Base-by-base conservation (phyloP, 768 basidiomycete species). In the Tephrocybe sp. region DNA sequence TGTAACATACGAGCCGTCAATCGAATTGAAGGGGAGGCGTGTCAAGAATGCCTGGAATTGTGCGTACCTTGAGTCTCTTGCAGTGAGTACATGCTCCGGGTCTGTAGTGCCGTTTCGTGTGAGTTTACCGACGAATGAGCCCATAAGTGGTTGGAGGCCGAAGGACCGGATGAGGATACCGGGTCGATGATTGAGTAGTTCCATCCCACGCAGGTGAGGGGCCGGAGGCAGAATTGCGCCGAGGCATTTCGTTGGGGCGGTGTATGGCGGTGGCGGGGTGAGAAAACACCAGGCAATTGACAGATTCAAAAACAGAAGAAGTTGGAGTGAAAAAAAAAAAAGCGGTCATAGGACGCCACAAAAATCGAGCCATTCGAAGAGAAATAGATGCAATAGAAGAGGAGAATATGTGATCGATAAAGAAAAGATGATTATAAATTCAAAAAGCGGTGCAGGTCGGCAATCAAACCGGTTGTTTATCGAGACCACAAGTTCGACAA, bases 71-170 rank as follows among this genome's bases (percentile, higher is more conserved):
- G 60, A 91, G 81, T 61, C 83, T 86, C 67, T 91, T 92, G 78
- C 90, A 92, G 61, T 91, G 82, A 3, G 79, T 86, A 66, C 90
- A 92, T 36, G 90, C 90, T 49, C 90, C 88, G 54, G 84, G 83
- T 36, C 88, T 91, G 64, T 42, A 30, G 25, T 38, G 23, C 19
- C 29, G n/a, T 31, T n/a, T 45, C 39, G 30, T 23, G 47, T 41
- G 44, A 34, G 45, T 38, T 48, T 16, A 48, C 31, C 45, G 42
- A 31, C 24, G 18, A 44, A 47, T n/a, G 39, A 42, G 53, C 42
- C 21, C n/a, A 42, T 30, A 36, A 34, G 36, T 42, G 47, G 16
- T 42, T 18, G 45, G 46, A 33, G 49, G 11, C 54, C 52, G 59
- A 33, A 15, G 10, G 11, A 23, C 6, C 24, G 16, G 21, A 29